These are phyloP conservation scores for Daldinia loculata DNA, from an alignment of 495 filamentous ascomycete species.

Conservation along the genomic window DNA sequence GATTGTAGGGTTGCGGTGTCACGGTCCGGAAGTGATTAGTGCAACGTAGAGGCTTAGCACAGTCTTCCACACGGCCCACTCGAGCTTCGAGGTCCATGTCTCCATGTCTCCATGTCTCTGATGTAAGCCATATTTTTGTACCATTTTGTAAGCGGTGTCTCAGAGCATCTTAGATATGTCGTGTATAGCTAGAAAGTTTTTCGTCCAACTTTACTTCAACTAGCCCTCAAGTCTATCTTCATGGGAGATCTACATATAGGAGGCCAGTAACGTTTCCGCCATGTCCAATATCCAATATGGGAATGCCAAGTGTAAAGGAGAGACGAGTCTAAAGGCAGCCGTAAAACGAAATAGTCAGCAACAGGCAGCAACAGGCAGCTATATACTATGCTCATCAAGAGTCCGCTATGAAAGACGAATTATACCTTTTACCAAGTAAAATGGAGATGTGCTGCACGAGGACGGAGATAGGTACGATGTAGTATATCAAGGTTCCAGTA, in stretches of 20 bases:
- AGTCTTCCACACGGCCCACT: constrained; percentile 15
- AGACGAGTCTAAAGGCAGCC: constrained; percentile 4
- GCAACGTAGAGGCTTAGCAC: constrained; percentile 33
- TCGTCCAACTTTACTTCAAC: constrained; percentile 14
- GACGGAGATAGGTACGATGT: neutral
- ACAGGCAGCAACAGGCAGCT: constrained; percentile 8
- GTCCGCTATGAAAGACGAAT: neutral
- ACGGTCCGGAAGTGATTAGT: neutral
- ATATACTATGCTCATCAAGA: neutral
- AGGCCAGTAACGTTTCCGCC: constrained; percentile 26
- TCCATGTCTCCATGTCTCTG: too few relatives aligned
- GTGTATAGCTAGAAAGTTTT: constrained; percentile 11
- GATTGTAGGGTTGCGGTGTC: neutral
- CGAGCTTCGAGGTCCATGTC: neutral
- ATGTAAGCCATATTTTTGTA: neutral
- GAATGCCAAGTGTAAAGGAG: constrained; percentile 27
- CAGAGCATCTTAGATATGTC: neutral
- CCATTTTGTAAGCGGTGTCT: neutral
- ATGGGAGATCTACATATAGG: constrained; percentile 29
- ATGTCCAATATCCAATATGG: constrained; percentile 33
- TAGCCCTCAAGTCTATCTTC: constrained; percentile 23
- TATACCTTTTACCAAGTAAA: neutral
- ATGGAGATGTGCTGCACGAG: neutral
- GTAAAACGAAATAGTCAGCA: neutral
- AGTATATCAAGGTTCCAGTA: neutral